phyloP scores from a whole-genome alignment of 1,284 basidiomycete species.

The Trichosporon coremiiforme region DNA sequence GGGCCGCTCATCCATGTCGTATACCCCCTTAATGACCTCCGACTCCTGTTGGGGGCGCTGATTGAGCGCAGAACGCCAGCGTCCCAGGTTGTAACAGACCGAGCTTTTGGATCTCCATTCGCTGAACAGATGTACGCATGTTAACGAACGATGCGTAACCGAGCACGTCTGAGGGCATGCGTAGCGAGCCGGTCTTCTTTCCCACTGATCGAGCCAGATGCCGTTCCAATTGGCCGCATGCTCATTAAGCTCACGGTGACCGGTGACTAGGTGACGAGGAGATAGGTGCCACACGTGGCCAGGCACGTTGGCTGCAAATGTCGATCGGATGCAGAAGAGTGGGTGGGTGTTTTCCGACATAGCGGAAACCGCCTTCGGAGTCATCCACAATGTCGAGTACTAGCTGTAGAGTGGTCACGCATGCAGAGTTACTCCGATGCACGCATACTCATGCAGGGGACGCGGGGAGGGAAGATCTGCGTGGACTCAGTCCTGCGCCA shows the following conservation, averaged over 20 bases:
- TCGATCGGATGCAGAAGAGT: conserved; percentile 3
- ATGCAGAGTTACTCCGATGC: conserved; percentile 1
- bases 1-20: neutral
- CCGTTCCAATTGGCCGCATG: conserved; percentile 6
- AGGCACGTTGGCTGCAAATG: conserved; percentile 10
- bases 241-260: conserved; percentile 6
- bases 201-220: conserved; percentile 4
- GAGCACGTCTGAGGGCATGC: neutral
- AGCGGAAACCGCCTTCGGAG: neutral
- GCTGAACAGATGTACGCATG: conserved; percentile 7
- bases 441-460: neutral
- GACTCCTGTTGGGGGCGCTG: neutral
- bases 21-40: neutral
- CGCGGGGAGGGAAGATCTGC: neutral
- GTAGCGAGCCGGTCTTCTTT: neutral
- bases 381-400: neutral
- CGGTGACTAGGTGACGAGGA: neutral
- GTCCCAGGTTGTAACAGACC: neutral
- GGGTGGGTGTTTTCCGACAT: neutral
- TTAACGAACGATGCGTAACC: neutral
- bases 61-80: neutral
- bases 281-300: conserved; percentile 2
- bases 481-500: neutral
- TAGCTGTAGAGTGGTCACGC: neutral
- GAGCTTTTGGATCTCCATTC: neutral